Conservation (phyloP, 1,284 basidiomycete genomes). For the Moesziomyces aphidis region DNA sequence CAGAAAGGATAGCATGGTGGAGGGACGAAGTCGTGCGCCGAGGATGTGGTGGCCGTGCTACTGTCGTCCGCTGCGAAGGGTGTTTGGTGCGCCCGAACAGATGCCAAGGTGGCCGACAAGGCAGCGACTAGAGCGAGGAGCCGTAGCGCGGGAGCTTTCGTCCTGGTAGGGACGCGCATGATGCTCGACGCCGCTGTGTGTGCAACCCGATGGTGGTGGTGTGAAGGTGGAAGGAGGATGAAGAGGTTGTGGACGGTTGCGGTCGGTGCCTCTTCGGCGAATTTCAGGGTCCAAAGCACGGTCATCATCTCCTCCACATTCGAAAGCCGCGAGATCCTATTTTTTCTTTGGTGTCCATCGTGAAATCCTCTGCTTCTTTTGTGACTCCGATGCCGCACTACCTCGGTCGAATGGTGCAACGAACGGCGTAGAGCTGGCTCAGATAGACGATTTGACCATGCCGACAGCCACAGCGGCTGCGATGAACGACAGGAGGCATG, state of each 20-base stretch:
- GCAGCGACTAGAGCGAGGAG: neutral
- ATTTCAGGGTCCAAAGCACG: too few species aligned
- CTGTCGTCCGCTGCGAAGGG: conserved; percentile 9
- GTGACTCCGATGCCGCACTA: too few species aligned
- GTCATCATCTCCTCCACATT: too few species aligned
- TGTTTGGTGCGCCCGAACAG: conserved; percentile 2
- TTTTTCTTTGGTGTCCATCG: too few species aligned
- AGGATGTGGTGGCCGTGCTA: neutral
- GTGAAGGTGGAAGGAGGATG: too few species aligned
- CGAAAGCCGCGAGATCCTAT: too few species aligned
- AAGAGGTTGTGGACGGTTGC: too few species aligned
- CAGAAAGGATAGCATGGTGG: conserved; percentile 41
- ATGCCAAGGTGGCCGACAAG: neutral
- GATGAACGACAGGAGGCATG: neutral
- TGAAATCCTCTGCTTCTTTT: too few species aligned
- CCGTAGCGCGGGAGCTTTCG: neutral
- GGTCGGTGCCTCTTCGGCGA: too few species aligned
- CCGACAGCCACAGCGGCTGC: neutral
- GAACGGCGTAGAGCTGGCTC: neutral
- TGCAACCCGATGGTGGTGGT: neutral
- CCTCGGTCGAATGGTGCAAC: neutral
- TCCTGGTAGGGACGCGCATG: neutral
- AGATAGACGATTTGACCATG: conserved; percentile 1
- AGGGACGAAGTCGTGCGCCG: neutral
- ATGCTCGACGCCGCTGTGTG: too few species aligned